Conservation (phyloP, 73 alveolate genomes). For the Durusdinium trenchii region DNA sequence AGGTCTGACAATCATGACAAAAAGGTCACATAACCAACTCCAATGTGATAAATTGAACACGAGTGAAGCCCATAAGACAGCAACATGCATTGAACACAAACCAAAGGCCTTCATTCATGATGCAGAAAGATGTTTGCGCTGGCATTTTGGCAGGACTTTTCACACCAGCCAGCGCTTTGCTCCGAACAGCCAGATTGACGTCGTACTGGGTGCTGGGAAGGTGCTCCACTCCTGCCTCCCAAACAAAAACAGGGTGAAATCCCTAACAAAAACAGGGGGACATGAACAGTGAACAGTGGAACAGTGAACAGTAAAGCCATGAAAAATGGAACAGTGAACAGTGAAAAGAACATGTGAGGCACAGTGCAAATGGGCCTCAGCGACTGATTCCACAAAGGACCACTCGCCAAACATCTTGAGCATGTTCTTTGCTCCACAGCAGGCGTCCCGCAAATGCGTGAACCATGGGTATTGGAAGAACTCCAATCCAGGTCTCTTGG, state of each 20-base stretch:
- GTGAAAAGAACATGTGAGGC: not conserved
- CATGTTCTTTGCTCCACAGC: not conserved
- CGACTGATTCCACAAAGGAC: not conserved
- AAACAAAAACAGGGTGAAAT: not conserved
- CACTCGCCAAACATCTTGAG: not conserved
- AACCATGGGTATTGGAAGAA: not conserved
- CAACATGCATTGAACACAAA: too few relatives aligned
- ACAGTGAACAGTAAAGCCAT: not conserved
- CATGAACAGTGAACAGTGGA: not conserved
- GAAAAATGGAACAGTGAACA: not conserved
- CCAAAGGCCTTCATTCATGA: not conserved
- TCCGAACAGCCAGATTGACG: not conserved
- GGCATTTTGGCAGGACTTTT: not conserved
- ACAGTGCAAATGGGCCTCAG: not conserved
- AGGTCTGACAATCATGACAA: not conserved
- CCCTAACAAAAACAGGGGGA: not conserved
- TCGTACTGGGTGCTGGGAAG: not conserved
- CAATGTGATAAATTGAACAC: too few relatives aligned
- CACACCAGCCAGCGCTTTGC: not conserved
- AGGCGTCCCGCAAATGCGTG: not conserved
- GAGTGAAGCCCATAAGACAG: too few relatives aligned
- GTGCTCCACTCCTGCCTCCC: not conserved
- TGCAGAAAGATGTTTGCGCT: not conserved
- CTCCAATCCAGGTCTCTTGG: not conserved
- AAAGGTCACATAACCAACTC: not conserved